Percentiles rank a stretch among this genome's conserved stretches.
These are phyloP conservation scores for Colletotrichum melonis DNA, from an alignment of 2,329 filamentous ascomycete species.

Conservation along the genomic window DNA sequence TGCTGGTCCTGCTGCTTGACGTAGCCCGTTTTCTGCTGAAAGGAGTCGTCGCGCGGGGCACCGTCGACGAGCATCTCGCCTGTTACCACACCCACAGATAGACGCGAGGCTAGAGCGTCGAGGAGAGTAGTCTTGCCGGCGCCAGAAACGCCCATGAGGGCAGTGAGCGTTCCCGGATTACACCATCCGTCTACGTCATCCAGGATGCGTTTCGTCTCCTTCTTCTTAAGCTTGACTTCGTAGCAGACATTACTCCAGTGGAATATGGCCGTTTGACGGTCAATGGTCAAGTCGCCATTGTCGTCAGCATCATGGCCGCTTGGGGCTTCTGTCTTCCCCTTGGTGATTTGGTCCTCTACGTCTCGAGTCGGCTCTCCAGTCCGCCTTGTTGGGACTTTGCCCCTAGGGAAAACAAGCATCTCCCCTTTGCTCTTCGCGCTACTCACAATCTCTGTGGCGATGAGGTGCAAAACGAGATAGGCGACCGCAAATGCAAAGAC, in stretches of 20 bases:
- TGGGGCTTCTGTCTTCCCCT: constrained; percentile 16
- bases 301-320: neutral
- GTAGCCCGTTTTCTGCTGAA: constrained; percentile 78
- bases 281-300: constrained; percentile 41
- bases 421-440: constrained; percentile 21
- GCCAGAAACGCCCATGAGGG: constrained; percentile 78
- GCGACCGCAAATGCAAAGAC: constrained; percentile 16
- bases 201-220: constrained; percentile 71
- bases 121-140: constrained; percentile 83
- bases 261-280: constrained; percentile 71
- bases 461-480: constrained; percentile 22
- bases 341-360: constrained; percentile 14
- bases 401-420: constrained; percentile 31
- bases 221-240: constrained; percentile 76
- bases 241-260: constrained; percentile 81
- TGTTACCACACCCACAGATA: constrained; percentile 78
- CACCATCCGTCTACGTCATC: constrained; percentile 81
- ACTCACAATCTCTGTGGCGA: constrained; percentile 25
- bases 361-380: constrained; percentile 9
- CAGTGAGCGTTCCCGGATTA: constrained; percentile 78
- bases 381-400: neutral
- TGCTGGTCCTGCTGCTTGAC: constrained; percentile 80
- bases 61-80: constrained; percentile 80
- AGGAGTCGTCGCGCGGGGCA: constrained; percentile 70
- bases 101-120: constrained; percentile 78